Evolutionary conservation across 176 grass and related monocot genomes (phyloP).

Genomic region (Eleusine coracana): DNA sequence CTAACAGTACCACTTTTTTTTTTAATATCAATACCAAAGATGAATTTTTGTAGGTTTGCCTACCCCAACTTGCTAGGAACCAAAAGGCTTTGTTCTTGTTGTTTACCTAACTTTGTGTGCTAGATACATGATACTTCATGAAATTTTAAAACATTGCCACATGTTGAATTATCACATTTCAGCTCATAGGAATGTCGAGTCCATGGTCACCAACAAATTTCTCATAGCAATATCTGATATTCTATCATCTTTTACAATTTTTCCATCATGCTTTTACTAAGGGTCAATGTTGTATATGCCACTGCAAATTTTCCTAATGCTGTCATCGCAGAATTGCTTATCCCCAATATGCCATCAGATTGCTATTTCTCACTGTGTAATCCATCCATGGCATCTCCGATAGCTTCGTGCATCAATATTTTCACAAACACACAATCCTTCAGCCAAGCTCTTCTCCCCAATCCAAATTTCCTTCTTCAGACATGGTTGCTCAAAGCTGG

Average conservation of each 20-base stretch:
- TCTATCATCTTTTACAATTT: slow-evolving; percentile 1
- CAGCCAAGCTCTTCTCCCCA: too few species aligned
- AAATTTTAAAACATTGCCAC: neutral
- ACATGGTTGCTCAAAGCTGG: too few species aligned
- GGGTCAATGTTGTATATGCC: neutral
- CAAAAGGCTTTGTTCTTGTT: too few species aligned
- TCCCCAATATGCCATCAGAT: neutral
- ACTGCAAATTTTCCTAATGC: neutral
- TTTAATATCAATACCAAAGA: too few species aligned
- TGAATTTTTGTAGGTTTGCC: too few species aligned
- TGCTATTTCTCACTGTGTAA: neutral
- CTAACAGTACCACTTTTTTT: neutral
- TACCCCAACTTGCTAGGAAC: too few species aligned
- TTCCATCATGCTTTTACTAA: slow-evolving; percentile 24
- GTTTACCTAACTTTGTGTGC: neutral
- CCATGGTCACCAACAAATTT: neutral
- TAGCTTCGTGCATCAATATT: neutral
- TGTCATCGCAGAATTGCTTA: neutral
- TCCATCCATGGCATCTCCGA: neutral
- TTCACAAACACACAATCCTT: too few species aligned
- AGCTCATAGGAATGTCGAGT: neutral
- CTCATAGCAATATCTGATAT: neutral
- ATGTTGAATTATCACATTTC: neutral
- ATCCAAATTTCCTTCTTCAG: too few species aligned
- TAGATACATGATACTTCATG: neutral